Evolutionary conservation across 176 grass and related monocot genomes (phyloP), one percentile per base, ranked within the genome.

Genomic region (Ensete ventricosum): DNA sequence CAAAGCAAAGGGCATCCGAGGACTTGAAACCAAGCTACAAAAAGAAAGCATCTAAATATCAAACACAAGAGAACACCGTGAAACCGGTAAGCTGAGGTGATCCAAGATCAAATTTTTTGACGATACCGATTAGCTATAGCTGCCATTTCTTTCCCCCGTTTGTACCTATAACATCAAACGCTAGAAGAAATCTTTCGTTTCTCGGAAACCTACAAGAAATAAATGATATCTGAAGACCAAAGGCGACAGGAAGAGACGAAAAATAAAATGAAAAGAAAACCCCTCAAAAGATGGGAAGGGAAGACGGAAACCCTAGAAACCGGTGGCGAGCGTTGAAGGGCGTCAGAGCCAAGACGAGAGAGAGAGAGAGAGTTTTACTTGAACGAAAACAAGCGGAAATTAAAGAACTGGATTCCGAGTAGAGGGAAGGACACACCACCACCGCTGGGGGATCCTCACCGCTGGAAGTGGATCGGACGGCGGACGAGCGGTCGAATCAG

Each of bases 361-460:
- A 71, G 23, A 62, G 63, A 69, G 50, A 24, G 5, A 85, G 67
- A 77, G 76, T 50, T 11, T 19, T 14, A 19, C 73, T 53, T 49
- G 62, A 52, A 57, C 19, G 64, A 71, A 55, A 74, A n/a, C 51
- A 23, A 20, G 4, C 34, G 34, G 34, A 43, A 5, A 43, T 43
- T 43, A 43, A 43, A 43, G 34, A 43, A 43, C 34, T 43, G 5
- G 34, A 43, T 27, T 67, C 49, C 17, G 12, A 20, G 16, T 0
- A 29, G 12, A 22, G 13, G 63, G 24, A 12, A 25, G 12, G 63
- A 9, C 0, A 60, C 17, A 60, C 14, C 0, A 23, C 11, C 63
- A 11, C 9, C 11, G 11, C 23, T 65, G 4, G 12, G 20, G 12
- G 9, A 65, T 65, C 11, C 4, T 11, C 21, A 13, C 21, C 63